Base-by-base conservation (phyloP, 2,329 filamentous ascomycete genomes). In the Diaporthe nobilis region DNA sequence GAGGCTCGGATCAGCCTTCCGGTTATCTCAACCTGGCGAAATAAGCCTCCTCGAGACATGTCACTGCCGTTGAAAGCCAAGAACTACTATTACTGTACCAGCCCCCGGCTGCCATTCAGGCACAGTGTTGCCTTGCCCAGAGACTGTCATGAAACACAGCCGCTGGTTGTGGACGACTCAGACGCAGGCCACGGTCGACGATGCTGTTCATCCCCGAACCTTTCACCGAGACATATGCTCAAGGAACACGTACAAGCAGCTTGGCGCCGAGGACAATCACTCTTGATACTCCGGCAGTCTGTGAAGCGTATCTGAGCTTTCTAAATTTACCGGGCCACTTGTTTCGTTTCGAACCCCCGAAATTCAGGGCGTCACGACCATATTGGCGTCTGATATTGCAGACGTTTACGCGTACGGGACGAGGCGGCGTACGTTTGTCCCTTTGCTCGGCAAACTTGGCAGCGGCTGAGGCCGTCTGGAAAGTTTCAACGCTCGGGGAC, bases 381-480 rank as follows among this genome's bases (percentile, higher is more conserved):
- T 71, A 42, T 57, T 72, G 67, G 47, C 49, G 37, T 65, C 67
- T 44, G 44, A 34, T 57, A 67, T 73, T 71, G 55, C 49, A 53
- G 60, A 47, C 65, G 39, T 65, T 37, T 31, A 42, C 34, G 57
- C 22, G 61, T 57, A 25, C 71, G 58, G 58, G 71, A 58, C 70
- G 71, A 44, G 60, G 71, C 39, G 37, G 44, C 60, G 37, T 57
- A 60, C 63, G 39, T 68, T 63, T 75, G 49, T 61, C 49, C 49
- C 25, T 57, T 53, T 9, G 47, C 57, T 71, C 44, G 63, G 61
- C 63, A 74, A 37, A 37, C 39, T 65, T 76, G 63, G 65, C 55
- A 42, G 73, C 73, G 73, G 73, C 73, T 75, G 57, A 61, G 67
- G 53, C 71, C 57, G 71, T 57, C 42, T n/a, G 63, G 49, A 55